Evolutionary conservation across 345 rosid genomes (phyloP), one percentile per base, ranked within the genome.

Genomic region (Atalantia buxifolia): DNA sequence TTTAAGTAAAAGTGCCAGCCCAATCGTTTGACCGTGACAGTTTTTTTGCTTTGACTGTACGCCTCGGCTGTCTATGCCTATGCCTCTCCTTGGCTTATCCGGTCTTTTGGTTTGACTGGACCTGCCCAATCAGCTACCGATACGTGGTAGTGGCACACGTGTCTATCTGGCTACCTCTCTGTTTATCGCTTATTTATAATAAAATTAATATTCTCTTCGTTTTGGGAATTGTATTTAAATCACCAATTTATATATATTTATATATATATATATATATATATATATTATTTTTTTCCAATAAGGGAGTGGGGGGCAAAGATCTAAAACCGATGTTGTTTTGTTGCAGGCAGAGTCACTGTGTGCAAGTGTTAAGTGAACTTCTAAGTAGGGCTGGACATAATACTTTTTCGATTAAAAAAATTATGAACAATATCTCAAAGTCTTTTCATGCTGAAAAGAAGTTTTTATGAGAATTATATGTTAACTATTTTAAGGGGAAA

Each of bases 1-100:
- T 80, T 78, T 66, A 69, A 82, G 79, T 38, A 81, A 86, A 84
- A 84, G 78, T 82, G 76, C 82, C 91, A 86, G 91, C 85, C 83
- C 67, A 81, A 81, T 80, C 85, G 57, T 83, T 86, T 88, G 88
- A 86, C 88, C 84, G 74, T 19, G 81, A 79, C 86, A 76, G 21
- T 55, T 31, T 76, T 36, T 64, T 76, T 65, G 80, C 83, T 84
- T 84, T 85, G 88, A 85, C 85, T 82, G 77, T 64, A 81, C 76
- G 55, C 78, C 69, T 78, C 75, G 76, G 73, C 66, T 74, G 73
- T 71, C 71, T 30, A 53, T 18, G 35, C 31, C 31, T 75, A 18
- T n/a, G 71, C 66, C 84, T 64, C 70, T 66, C 53, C 22, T 28
- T 30, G 67, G 67, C 36, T 63, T 63, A 63, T 63, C 67, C 38